Conservation (phyloP, 75 land plant species). For the Sequoia sempervirens region DNA sequence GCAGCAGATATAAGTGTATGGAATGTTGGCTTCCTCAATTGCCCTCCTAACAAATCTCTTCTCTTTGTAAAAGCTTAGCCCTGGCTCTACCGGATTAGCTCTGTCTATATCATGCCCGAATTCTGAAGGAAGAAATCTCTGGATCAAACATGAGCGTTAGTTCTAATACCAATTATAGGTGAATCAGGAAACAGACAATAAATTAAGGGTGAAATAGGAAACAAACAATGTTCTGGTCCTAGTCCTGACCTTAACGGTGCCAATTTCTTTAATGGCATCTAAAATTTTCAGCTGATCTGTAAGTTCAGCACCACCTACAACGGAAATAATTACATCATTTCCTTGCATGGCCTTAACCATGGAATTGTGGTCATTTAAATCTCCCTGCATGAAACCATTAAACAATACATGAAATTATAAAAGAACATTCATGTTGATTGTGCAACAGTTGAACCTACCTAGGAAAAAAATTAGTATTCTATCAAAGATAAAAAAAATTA, state of each 20-base stretch:
- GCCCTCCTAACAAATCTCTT: constrained; percentile 20
- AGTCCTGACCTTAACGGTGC: constrained; percentile 15
- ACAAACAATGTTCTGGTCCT: not conserved
- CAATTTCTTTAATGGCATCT: constrained; percentile 20
- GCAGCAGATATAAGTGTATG: constrained; percentile 20
- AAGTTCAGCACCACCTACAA: constrained; percentile 12
- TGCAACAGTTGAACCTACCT: not conserved
- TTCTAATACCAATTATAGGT: not conserved
- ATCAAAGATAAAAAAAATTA: too few relatives aligned
- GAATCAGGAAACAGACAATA: too few relatives aligned
- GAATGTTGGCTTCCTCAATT: constrained; percentile 21
- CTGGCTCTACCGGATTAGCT: constrained; percentile 10
- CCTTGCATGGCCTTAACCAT: constrained; percentile 7
- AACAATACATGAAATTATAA: not conserved
- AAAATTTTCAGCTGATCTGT: constrained; percentile 16
- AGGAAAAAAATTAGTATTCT: too few relatives aligned
- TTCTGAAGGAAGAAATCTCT: constrained; percentile 28
- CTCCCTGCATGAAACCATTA: not conserved
- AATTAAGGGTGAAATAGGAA: not conserved
- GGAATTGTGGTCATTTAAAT: constrained; percentile 8
- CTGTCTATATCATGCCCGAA: constrained; percentile 20
- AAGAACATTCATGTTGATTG: not conserved
- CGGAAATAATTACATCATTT: constrained; percentile 14
- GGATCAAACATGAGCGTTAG: not conserved
- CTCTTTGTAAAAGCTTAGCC: constrained; percentile 1